Evolutionary conservation across 108 stramenopile genomes (phyloP), one percentile per base, ranked within the genome.

Genomic region (Nitzschia sp.): DNA sequence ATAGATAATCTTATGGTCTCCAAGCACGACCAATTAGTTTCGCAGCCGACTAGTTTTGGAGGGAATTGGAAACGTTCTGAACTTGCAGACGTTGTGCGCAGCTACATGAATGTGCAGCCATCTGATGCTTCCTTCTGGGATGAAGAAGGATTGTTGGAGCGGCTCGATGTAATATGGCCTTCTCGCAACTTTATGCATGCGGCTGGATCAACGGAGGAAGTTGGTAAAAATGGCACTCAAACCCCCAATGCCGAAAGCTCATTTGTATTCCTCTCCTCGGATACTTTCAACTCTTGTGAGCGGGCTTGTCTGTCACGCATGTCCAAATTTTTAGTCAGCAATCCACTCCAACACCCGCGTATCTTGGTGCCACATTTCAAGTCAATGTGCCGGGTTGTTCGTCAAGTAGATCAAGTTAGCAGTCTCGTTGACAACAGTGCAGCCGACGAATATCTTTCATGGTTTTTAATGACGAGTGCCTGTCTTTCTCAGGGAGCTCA

Each of bases 401-500:
- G 54, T 11, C 50, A 83, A 50, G 41, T 52, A 41, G 44, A 57
- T 41, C 51, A 29, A 15, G 22, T 73, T 50, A 44, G 43, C 21
- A 72, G 58, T 41, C 61, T 22, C 21, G 61, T 20, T 8, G 22
- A 43, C 3, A 10, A 62, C 1, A 3, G 34, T 58, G 38, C n/a
- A n/a, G 66, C 68, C 14, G 67, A 73, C 52, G 80, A 86, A 37
- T 76, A 69, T 46, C 67, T 92, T 34, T 73, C 84, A 0, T 93
- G 86, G 85, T 86, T 89, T 46, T 67, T 93, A 55, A 70, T 93
- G 50, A 88, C 85, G 3, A 89, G 88, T 43, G 91, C 88, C 21
- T 88, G 91, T 53, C 75, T 93, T 21, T 90, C 91, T 0, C 73
- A 77, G 38, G 91, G 91, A 26, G 88, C 91, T 41, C 91, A 93